These are phyloP conservation scores for Irpex sp. DNA, from an alignment of 1,284 basidiomycete genomes.

Conservation along the genomic window DNA sequence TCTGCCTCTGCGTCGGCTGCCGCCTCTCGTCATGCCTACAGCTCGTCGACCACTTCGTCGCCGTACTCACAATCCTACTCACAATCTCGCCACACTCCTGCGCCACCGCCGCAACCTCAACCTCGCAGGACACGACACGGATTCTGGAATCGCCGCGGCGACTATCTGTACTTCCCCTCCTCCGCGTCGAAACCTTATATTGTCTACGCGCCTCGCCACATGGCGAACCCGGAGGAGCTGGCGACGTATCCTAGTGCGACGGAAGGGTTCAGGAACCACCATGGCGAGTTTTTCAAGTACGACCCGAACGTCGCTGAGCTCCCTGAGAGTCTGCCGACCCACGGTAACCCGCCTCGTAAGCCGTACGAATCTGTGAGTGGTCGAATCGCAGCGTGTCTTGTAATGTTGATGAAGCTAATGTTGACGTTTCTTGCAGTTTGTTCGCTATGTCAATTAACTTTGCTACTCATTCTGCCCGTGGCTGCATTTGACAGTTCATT, in stretches of 20 bases:
- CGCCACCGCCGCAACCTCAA: not conserved
- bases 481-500: not conserved
- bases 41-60: not conserved
- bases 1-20: slow-evolving; percentile 3
- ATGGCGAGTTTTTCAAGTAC: slow-evolving; percentile 38
- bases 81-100: not conserved
- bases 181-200: slow-evolving; percentile 38
- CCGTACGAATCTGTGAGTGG: slow-evolving; percentile 57
- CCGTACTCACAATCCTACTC: slow-evolving; percentile 1
- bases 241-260: slow-evolving; percentile 49
- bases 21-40: not conserved
- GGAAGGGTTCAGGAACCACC: slow-evolving; percentile 51
- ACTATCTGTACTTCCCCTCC: slow-evolving; percentile 46
- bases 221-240: slow-evolving; percentile 55
- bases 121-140: slow-evolving; percentile 41
- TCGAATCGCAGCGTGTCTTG: not conserved
- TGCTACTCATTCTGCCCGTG: not conserved
- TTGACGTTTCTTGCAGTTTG: not conserved
- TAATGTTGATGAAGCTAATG: not conserved
- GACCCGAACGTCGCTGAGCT: slow-evolving; percentile 47
- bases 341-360: slow-evolving; percentile 45
- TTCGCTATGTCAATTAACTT: not conserved
- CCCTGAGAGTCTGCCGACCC: slow-evolving; percentile 50
- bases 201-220: slow-evolving; percentile 55
- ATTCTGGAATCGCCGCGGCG: slow-evolving; percentile 67